Evolutionary conservation across 768 basidiomycete species (phyloP).

Genomic region (Leccinum rimulosum): DNA sequence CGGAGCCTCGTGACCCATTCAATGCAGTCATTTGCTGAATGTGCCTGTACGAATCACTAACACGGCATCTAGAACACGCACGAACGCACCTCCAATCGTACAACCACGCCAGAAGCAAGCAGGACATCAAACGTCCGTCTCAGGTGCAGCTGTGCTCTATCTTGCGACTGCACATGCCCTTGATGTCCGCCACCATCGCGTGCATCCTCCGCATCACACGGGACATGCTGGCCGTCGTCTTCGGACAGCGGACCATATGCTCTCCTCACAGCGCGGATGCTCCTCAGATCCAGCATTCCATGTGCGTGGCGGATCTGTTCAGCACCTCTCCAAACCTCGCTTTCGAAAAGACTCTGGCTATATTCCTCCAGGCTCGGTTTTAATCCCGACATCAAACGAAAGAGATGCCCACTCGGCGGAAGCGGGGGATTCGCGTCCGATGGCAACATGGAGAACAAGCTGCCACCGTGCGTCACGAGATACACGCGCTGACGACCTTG

Average conservation of each 20-base stretch:
- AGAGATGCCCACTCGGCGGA: slow-evolving; percentile 54
- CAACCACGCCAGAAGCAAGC: slow-evolving; percentile 61
- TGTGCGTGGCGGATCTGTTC: slow-evolving; percentile 61
- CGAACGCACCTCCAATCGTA: slow-evolving; percentile 75
- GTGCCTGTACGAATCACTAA: slow-evolving; percentile 42
- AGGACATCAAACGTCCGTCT: slow-evolving; percentile 77
- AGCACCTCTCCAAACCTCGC: slow-evolving; percentile 61
- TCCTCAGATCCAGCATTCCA: slow-evolving; percentile 74
- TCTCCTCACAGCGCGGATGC: slow-evolving; percentile 60
- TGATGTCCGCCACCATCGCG: slow-evolving; percentile 68
- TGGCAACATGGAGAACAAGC: slow-evolving; percentile 59
- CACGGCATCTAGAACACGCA: neutral
- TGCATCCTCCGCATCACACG: slow-evolving; percentile 44
- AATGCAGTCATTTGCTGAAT: slow-evolving; percentile 60
- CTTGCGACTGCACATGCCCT: slow-evolving; percentile 39
- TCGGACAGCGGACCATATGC: slow-evolving; percentile 36
- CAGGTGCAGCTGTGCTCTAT: slow-evolving; percentile 49
- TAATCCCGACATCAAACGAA: slow-evolving; percentile 27
- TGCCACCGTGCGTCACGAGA: slow-evolving; percentile 68
- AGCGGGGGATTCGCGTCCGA: slow-evolving; percentile 62
- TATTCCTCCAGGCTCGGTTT: slow-evolving; percentile 27
- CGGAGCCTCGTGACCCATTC: slow-evolving; percentile 86
- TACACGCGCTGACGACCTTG: slow-evolving; percentile 62
- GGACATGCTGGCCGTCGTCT: slow-evolving; percentile 26
- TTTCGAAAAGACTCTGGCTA: slow-evolving; percentile 39